Percentiles rank a stretch among this genome's conserved stretches.
Conservation (phyloP, 345 rosid genomes). For the Euphorbia pulcherrima region DNA sequence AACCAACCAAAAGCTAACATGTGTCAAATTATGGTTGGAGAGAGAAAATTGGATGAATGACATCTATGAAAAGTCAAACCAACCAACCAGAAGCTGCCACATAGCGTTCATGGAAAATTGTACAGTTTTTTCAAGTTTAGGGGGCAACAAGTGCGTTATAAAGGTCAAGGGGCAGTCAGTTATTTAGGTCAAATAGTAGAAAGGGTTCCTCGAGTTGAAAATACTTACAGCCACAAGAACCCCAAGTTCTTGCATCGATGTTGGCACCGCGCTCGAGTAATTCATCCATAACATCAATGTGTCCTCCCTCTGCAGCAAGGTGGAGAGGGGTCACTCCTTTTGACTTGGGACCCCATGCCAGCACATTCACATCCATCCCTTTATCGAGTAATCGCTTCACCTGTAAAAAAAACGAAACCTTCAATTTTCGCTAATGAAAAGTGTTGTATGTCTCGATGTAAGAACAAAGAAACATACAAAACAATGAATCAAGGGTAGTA, state of each 20-base stretch:
- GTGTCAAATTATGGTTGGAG: too few relatives aligned
- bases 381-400: slow-evolving; percentile 71
- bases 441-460: not conserved
- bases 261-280: slow-evolving; percentile 90
- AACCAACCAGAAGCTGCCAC: too few relatives aligned
- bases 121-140: too few relatives aligned
- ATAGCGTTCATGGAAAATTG: too few relatives aligned
- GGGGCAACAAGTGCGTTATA: too few relatives aligned
- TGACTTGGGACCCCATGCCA: slow-evolving; percentile 88
- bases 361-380: slow-evolving; percentile 78
- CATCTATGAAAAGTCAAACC: too few relatives aligned
- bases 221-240: slow-evolving; percentile 81
- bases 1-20: too few relatives aligned
- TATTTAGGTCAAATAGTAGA: too few relatives aligned
- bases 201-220: not conserved
- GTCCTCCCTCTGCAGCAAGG: slow-evolving; percentile 98
- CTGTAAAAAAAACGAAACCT: slow-evolving; percentile 22
- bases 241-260: slow-evolving; percentile 90
- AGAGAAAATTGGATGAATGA: too few relatives aligned
- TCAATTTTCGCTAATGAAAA: not conserved
- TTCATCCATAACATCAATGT: slow-evolving; percentile 82
- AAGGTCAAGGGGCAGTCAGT: too few relatives aligned
- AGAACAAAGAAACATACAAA: not conserved
- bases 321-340: slow-evolving; percentile 87
- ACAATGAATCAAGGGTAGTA: not conserved